These are phyloP conservation scores for Naganishia sp. DNA, from an alignment of 1,284 basidiomycete species.

Conservation along the genomic window DNA sequence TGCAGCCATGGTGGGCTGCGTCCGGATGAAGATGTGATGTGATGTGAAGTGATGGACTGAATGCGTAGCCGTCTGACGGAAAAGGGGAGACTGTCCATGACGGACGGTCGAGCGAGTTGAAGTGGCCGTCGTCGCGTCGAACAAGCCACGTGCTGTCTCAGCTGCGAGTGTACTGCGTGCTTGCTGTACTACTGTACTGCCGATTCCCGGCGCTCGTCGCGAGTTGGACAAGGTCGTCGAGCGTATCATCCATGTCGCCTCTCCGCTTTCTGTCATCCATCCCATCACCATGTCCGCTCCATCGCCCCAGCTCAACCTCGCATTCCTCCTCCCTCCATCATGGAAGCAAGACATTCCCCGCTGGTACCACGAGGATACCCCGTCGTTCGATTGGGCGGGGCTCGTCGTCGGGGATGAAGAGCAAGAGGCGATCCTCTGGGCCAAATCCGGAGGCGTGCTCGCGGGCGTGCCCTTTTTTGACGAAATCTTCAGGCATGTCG, in stretches of 20 bases:
- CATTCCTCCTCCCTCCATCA: constrained; percentile 79
- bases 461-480: constrained; percentile 96
- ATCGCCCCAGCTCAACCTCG: constrained; percentile 40
- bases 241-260: background rate
- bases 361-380: constrained; percentile 93
- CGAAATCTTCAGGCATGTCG: constrained; percentile 86
- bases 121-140: constrained; percentile 11
- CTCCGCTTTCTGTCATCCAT: background rate
- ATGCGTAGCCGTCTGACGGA: background rate
- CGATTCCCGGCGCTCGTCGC: too few relatives aligned
- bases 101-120: background rate
- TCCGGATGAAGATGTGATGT: background rate
- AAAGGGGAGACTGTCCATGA: background rate
- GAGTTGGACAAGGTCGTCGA: too few relatives aligned
- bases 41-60: background rate
- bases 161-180: background rate
- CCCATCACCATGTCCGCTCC: constrained; percentile 9
- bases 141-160: constrained; percentile 28
- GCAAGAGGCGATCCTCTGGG: constrained; percentile 84
- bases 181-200: background rate
- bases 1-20: constrained; percentile 21
- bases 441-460: constrained; percentile 74
- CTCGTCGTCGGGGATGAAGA: constrained; percentile 91
- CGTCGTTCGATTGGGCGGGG: constrained; percentile 95
- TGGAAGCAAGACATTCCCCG: constrained; percentile 78